Evolutionary conservation across 371 early-diverging fungal genomes (phyloP), one percentile per base, ranked within the genome.

Genomic region (Dichotomocladium elegans): DNA sequence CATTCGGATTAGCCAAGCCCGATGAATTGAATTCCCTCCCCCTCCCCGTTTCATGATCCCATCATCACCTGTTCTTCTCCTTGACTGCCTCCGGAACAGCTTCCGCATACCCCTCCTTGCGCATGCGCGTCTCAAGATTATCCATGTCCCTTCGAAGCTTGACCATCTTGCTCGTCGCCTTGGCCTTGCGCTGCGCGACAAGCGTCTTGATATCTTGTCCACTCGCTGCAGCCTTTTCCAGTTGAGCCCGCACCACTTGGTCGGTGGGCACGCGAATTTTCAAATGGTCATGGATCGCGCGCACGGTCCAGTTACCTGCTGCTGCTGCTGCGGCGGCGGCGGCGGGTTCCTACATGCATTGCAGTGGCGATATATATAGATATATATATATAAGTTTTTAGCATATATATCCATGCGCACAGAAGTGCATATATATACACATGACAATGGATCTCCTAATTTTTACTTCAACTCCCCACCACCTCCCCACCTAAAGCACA

Each of bases 241-340:
- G 26, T 41, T 72, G 73, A 10, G 75, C 65, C 14, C 61, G 47
- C 29, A 76, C 40, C 26, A 80, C 58, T 8, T 57, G 56, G 7
- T 33, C 41, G n/a, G 70, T 63, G n/a, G 81, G 82, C 7, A 79
- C 69, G 42, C 66, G 54, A 21, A 81, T 74, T 51, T 77, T 73
- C 15, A 81, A 49, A 8, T 64, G 53, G 7, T 71, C 56, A 34
- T 68, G 35, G 27, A 78, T 61, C 14, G 57, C 61, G 35, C 68
- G 72, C 4, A 63, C 57, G 9, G 68, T 71, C 42, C 57, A 70
- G 12, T 35, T 41, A 4, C 33, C n/a, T n/a, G n/a, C n/a, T n/a
- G n/a, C n/a, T n/a, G n/a, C n/a, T n/a, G n/a, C n/a, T n/a, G n/a
- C n/a, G n/a, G n/a, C n/a, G n/a, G n/a, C n/a, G n/a, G n/a, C n/a